A percentile compares a stretch with the other conserved stretches of the same genome.
Conservation (phyloP, 2,329 filamentous ascomycete genomes). For the Septoria linicola region DNA sequence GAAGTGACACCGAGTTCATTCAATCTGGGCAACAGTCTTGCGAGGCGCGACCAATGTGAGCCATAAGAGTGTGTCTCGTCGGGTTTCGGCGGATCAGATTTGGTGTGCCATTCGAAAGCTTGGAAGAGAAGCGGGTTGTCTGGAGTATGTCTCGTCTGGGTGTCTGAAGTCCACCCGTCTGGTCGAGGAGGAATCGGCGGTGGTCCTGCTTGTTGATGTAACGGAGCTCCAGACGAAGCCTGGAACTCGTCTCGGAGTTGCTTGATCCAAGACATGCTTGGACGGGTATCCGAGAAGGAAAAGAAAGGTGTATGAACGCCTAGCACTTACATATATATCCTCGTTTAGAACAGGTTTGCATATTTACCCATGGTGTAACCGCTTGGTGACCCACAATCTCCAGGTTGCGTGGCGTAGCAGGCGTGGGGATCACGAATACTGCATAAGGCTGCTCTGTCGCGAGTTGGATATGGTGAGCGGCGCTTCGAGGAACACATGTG, state of each 20-base stretch:
- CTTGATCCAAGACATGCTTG: constrained; percentile 15
- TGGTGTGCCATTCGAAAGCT: constrained; percentile 71
- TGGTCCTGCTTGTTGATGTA: constrained; percentile 6
- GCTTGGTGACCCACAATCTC: constrained; percentile 3
- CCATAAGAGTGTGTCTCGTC: constrained; percentile 46
- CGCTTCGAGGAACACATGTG: too few relatives aligned
- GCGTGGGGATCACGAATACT: background rate
- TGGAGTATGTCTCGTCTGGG: constrained; percentile 23
- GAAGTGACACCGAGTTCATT: constrained; percentile 58
- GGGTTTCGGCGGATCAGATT: constrained; percentile 40
- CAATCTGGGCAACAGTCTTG: constrained; percentile 30
- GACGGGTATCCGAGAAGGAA: background rate
- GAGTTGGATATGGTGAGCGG: too few relatives aligned
- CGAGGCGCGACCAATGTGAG: constrained; percentile 39
- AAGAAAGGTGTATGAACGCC: background rate
- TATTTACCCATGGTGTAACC: constrained; percentile 11
- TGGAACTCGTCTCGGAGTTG: constrained; percentile 12
- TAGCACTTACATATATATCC: constrained; percentile 7
- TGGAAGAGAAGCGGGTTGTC: constrained; percentile 59
- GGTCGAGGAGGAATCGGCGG: constrained; percentile 10
- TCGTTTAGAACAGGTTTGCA: background rate
- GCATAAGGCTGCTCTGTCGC: background rate
- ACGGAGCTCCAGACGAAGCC: background rate
- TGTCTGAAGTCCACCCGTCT: background rate
- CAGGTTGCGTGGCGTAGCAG: background rate